Percentiles rank a stretch among this genome's conserved stretches.
Conservation (phyloP, 1,284 basidiomycete genomes). For the Marasmius sp. region DNA sequence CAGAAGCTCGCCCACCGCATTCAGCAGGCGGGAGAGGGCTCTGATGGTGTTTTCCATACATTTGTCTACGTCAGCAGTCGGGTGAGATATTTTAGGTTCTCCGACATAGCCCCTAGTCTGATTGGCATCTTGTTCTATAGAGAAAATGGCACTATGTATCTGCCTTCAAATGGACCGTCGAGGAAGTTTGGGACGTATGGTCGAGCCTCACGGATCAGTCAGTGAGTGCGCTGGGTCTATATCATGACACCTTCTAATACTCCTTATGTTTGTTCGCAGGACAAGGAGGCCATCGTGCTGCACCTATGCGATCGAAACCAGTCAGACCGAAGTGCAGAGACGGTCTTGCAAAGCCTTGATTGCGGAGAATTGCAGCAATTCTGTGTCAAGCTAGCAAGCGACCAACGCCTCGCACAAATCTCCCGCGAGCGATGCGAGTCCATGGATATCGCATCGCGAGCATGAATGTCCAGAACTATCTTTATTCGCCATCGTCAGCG, state of each 20-base stretch:
- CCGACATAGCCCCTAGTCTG: not conserved
- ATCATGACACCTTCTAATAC: not conserved
- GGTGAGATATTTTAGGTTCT: not conserved
- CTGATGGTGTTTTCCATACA: not conserved
- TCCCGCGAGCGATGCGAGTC: not conserved
- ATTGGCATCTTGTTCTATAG: not conserved
- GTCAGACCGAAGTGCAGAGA: not conserved
- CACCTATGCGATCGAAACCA: not conserved
- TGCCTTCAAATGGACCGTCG: not conserved
- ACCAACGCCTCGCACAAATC: not conserved
- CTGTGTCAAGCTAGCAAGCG: not conserved
- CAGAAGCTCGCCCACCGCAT: not conserved
- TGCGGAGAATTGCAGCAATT: not conserved
- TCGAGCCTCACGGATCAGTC: not conserved
- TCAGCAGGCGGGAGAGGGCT: not conserved
- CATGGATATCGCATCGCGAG: not conserved
- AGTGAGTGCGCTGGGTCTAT: not conserved
- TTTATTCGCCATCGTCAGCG: not conserved
- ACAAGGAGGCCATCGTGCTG: not conserved
- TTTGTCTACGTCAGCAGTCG: not conserved
- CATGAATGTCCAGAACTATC: not conserved
- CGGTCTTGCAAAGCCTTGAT: not conserved
- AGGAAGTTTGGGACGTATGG: conserved; percentile 1
- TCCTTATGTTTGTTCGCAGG: not conserved
- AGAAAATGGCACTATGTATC: not conserved